These are phyloP conservation scores for Rhizopus delemar DNA, from an alignment of 371 early-diverging fungal genomes.

Conservation along the genomic window DNA sequence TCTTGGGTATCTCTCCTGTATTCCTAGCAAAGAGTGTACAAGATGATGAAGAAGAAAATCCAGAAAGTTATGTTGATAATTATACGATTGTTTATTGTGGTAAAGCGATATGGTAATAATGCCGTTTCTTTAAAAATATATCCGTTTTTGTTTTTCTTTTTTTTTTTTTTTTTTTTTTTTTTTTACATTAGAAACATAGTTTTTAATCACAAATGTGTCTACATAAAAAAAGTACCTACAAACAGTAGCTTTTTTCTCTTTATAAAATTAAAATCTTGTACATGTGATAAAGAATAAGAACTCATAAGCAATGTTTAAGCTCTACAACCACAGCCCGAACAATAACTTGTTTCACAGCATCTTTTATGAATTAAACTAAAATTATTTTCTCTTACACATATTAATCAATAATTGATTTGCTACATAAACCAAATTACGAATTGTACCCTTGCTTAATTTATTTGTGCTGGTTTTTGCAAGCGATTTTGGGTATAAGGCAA, in stretches of 20 bases:
- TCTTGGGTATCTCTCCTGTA: conserved; percentile 19
- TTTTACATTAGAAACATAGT: background rate
- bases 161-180: conserved; percentile 3
- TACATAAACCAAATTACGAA: too few species aligned
- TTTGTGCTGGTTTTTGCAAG: too few species aligned
- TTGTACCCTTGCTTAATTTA: too few species aligned
- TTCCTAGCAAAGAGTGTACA: conserved; percentile 22
- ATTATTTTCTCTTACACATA: conserved; percentile 26
- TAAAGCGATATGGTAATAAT: conserved; percentile 20
- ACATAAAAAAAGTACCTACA: background rate
- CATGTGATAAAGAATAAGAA: background rate
- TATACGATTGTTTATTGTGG: conserved; percentile 19
- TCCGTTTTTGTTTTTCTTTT: background rate
- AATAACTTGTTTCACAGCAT: conserved; percentile 43
- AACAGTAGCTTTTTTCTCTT: too few species aligned
- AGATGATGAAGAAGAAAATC: conserved; percentile 12
- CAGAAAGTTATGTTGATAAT: conserved; percentile 2
- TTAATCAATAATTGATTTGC: too few species aligned
- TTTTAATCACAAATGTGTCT: background rate
- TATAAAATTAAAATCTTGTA: background rate
- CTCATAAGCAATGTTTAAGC: background rate
- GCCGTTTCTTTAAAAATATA: background rate
- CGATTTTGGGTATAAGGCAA: too few species aligned
- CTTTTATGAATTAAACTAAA: conserved; percentile 39
- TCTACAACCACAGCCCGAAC: conserved; percentile 35